Conservation (phyloP, 805 yeast genomes). For the Spathaspora hagerdaliae region DNA sequence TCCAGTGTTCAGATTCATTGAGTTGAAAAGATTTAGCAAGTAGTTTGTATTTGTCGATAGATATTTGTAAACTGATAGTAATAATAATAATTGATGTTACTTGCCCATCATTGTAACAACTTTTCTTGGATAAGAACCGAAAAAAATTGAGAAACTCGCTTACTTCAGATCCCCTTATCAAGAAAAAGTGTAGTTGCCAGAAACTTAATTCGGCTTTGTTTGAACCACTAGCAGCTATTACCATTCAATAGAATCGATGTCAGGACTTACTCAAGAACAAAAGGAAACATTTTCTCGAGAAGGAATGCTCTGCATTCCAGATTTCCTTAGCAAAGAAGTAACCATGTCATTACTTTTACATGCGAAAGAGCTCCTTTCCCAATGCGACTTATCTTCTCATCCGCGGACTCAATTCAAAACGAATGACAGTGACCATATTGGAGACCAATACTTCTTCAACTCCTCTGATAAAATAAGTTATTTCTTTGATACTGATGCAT, state of each 20-base stretch:
- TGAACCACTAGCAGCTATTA: no score
- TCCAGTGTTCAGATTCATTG: slow-evolving; percentile 28
- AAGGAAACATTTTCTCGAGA: slow-evolving; percentile 44
- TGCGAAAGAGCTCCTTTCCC: slow-evolving; percentile 41
- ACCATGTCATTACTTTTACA: slow-evolving; percentile 37
- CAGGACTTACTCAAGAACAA: slow-evolving; percentile 41
- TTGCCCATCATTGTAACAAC: no score
- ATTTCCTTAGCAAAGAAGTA: slow-evolving; percentile 45
- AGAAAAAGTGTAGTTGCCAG: no score
- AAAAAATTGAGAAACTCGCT: no score
- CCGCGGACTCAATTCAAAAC: slow-evolving; percentile 73
- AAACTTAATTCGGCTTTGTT: no score
- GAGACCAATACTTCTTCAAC: slow-evolving; percentile 66
- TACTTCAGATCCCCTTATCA: no score
- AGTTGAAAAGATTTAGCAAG: slow-evolving; percentile 20
- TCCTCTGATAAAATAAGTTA: slow-evolving; percentile 66
- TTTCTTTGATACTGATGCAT: slow-evolving; percentile 71
- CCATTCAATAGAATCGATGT: neutral
- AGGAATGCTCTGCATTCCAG: slow-evolving; percentile 60
- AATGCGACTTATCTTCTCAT: slow-evolving; percentile 52
- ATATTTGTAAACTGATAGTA: neutral
- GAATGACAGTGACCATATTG: slow-evolving; percentile 54
- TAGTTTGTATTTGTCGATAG: neutral
- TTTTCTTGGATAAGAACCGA: no score
- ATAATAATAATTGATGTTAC: no score